phyloP scores from a whole-genome alignment of 73 alveolate species.

The Blepharisma japonicum region DNA sequence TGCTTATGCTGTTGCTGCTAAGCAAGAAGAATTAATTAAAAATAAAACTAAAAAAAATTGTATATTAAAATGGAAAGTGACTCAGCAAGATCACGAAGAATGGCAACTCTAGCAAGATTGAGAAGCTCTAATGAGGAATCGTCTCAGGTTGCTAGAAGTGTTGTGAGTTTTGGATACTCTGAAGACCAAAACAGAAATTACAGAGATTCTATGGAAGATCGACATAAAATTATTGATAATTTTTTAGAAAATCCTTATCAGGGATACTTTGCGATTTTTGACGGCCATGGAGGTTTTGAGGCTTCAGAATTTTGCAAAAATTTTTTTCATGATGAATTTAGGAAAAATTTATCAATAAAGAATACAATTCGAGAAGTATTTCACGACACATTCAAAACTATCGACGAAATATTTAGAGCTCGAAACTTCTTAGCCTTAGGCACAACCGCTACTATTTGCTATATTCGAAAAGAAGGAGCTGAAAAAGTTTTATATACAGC shows the following conservation, averaged over 20 bases:
- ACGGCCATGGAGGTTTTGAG: constrained; percentile 80
- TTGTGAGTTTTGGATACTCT: not conserved
- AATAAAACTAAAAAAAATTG: too few relatives aligned
- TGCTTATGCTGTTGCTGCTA: too few relatives aligned
- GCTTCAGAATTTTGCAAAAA: constrained; percentile 60
- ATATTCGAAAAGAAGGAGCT: constrained; percentile 32
- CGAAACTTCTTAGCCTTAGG: constrained; percentile 37
- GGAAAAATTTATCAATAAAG: not conserved
- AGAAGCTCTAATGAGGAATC: too few relatives aligned
- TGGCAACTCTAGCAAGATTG: too few relatives aligned
- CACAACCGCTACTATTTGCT: constrained; percentile 50
- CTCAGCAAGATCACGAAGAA: too few relatives aligned
- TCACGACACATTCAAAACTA: constrained; percentile 24
- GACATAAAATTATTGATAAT: constrained; percentile 32
- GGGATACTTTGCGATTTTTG: constrained; percentile 66
- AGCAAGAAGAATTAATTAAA: too few relatives aligned
- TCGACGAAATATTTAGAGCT: constrained; percentile 43
- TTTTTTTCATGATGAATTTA: constrained; percentile 36
- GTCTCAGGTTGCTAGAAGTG: not conserved
- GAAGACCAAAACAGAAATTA: constrained; percentile 37
- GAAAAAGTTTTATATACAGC: constrained; percentile 46
- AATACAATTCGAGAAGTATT: constrained; percentile 17
- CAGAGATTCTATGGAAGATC: constrained; percentile 59
- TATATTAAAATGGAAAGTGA: too few relatives aligned
- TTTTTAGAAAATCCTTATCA: constrained; percentile 33